These are phyloP conservation scores for Penicillium vulpinum DNA, from an alignment of 2,329 filamentous ascomycete genomes.

Conservation along the genomic window DNA sequence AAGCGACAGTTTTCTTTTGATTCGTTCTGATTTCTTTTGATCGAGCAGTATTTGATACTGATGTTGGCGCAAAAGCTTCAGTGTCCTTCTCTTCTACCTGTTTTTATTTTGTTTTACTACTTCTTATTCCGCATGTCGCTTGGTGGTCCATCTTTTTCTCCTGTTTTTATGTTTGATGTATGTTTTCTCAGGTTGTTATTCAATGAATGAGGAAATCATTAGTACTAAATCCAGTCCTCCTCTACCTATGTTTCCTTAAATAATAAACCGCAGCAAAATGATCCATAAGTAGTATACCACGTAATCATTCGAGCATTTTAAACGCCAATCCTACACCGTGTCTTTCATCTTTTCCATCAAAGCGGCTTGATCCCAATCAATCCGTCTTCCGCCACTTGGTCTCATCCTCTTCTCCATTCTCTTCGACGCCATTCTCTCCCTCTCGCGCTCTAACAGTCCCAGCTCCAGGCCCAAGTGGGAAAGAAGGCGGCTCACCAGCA, in stretches of 20 bases:
- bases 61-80: background rate
- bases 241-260: background rate
- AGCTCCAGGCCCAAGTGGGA: slow-evolving; percentile 57
- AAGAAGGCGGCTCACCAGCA: slow-evolving; percentile 42
- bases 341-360: background rate
- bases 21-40: background rate
- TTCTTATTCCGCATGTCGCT: slow-evolving; percentile 1
- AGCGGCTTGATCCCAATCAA: background rate
- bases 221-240: slow-evolving; percentile 15
- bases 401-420: slow-evolving; percentile 45
- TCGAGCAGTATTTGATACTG: background rate
- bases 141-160: slow-evolving; percentile 2
- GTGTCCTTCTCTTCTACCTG: background rate
- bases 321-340: background rate
- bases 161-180: slow-evolving; percentile 6
- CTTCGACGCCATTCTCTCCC: slow-evolving; percentile 53
- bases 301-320: background rate
- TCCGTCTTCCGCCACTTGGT: slow-evolving; percentile 57
- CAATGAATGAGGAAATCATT: slow-evolving; percentile 22
- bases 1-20: background rate
- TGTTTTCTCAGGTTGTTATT: slow-evolving; percentile 14
- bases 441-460: slow-evolving; percentile 63
- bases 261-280: background rate
- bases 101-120: background rate
- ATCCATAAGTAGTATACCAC: background rate